Conservation (phyloP, 495 filamentous ascomycete species). For the Hypoxylon rickii region DNA sequence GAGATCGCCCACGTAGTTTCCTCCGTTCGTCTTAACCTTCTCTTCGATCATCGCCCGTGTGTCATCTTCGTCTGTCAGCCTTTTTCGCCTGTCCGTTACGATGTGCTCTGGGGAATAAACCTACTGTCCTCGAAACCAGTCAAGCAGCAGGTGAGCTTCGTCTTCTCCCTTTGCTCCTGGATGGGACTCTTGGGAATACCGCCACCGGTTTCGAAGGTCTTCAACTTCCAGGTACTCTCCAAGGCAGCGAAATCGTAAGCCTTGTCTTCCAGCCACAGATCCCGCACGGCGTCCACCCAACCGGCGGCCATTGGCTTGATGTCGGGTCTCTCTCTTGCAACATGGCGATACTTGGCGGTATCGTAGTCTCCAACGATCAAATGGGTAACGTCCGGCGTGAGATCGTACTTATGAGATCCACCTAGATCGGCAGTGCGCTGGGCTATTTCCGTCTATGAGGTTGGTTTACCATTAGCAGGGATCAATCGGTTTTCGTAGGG, state of each 20-base stretch:
- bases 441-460: slow-evolving; percentile 68
- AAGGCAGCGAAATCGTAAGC: slow-evolving; percentile 75
- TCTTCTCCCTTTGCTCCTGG: slow-evolving; percentile 32
- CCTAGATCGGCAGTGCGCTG: slow-evolving; percentile 79
- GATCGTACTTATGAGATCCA: slow-evolving; percentile 80
- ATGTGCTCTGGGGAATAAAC: slow-evolving; percentile 29
- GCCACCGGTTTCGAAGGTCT: slow-evolving; percentile 47
- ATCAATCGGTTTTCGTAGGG: background rate
- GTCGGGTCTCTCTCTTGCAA: slow-evolving; percentile 85
- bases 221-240: slow-evolving; percentile 48
- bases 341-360: slow-evolving; percentile 93
- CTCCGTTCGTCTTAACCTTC: slow-evolving; percentile 69
- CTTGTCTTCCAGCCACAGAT: slow-evolving; percentile 78
- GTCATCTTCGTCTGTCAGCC: slow-evolving; percentile 55
- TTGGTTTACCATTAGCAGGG: background rate
- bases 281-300: slow-evolving; percentile 84
- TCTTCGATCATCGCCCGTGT: slow-evolving; percentile 68
- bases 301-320: slow-evolving; percentile 75
- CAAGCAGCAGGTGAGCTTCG: slow-evolving; percentile 74
- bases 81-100: background rate
- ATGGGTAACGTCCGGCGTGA: slow-evolving; percentile 96
- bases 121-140: slow-evolving; percentile 88
- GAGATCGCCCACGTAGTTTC: slow-evolving; percentile 81
- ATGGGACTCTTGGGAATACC: slow-evolving; percentile 32
- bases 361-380: slow-evolving; percentile 85